Evolutionary conservation across 805 yeast species (phyloP), one percentile per base, ranked within the genome.

Genomic region (Danielia reshetovae): DNA sequence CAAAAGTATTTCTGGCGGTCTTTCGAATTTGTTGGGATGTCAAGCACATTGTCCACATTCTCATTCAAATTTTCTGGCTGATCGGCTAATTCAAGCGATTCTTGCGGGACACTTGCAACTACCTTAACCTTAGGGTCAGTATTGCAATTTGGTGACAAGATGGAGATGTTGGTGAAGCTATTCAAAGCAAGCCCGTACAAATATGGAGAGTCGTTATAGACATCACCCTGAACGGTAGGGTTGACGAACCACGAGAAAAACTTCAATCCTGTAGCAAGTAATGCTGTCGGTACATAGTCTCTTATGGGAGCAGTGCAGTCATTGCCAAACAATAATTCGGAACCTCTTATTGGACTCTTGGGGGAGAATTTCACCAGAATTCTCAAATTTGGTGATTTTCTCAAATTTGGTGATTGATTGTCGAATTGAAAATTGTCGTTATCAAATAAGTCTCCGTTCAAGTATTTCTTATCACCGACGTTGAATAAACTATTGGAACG

Each of bases 181-280:
- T 77, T 70, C 39, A 79, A 55, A 0, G 76, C 81, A 27, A 73
- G 68, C 1, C 86, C 85, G 43, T 79, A 81, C 10, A 81, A 53
- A 48, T 60, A 81, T 2, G 88, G 88, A 45, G 68, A 65, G 28
- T 79, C 84, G 22, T 62, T 60, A 47, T 76, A 77, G 3, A 77
- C 55, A 46, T 81, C 86, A 4, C 81, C 84, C 21, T 68, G 72
- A 7, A 79, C 75, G 15, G 81, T 74, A n/a, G 81, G 79, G 51
- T 78, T 83, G 29, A 81, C 72, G 42, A 70, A 64, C 64, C 72
- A 63, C 29, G 71, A 70, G 62, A 79, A 81, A 22, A 79, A 57
- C 39, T 68, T 67, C 43, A 77, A 60, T 0, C 84, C 86, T 0
- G 72, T 61, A 1, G 66, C 43, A 27, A 68, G 46, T 18, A 67